Evolutionary conservation across 2,329 filamentous ascomycete genomes (phyloP).

Genomic region (Aspergillus piperis): DNA sequence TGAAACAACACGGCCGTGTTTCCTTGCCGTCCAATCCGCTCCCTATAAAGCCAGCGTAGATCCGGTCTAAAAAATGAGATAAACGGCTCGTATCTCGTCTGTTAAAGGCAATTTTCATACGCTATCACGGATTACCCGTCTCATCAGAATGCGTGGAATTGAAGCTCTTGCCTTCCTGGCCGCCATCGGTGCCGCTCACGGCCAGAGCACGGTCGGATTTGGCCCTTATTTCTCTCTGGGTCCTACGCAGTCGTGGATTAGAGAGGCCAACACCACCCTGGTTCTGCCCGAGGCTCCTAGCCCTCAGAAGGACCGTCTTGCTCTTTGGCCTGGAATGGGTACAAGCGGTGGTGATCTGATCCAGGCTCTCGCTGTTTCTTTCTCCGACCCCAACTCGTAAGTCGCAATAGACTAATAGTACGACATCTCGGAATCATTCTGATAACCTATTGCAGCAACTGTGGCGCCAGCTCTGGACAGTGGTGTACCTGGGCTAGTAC

Average conservation of each 20-base stretch:
- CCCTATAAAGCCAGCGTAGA: background rate
- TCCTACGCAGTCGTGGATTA: slow-evolving; percentile 34
- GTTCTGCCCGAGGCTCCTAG: slow-evolving; percentile 31
- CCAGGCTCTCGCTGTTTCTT: slow-evolving; percentile 35
- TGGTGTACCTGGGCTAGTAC: slow-evolving; percentile 39
- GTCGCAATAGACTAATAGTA: no score
- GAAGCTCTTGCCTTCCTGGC: slow-evolving; percentile 17
- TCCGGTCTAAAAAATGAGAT: background rate
- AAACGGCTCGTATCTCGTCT: background rate
- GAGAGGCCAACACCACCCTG: slow-evolving; percentile 34
- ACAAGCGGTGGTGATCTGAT: slow-evolving; percentile 36
- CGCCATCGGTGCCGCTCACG: slow-evolving; percentile 16
- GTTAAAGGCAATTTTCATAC: background rate
- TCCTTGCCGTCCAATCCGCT: background rate
- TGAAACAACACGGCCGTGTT: background rate
- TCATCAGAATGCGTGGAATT: slow-evolving; percentile 2
- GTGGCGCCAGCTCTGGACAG: slow-evolving; percentile 31
- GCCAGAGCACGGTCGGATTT: slow-evolving; percentile 27
- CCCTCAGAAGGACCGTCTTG: slow-evolving; percentile 30
- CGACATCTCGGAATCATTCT: no score
- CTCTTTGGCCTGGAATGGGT: slow-evolving; percentile 38
- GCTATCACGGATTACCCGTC: background rate
- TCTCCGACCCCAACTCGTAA: slow-evolving; percentile 29
- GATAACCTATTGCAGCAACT: no score
- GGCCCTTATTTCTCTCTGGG: slow-evolving; percentile 36